These are phyloP conservation scores for Castanopsis chinensis DNA, from an alignment of 306 rosid species.

Conservation along the genomic window DNA sequence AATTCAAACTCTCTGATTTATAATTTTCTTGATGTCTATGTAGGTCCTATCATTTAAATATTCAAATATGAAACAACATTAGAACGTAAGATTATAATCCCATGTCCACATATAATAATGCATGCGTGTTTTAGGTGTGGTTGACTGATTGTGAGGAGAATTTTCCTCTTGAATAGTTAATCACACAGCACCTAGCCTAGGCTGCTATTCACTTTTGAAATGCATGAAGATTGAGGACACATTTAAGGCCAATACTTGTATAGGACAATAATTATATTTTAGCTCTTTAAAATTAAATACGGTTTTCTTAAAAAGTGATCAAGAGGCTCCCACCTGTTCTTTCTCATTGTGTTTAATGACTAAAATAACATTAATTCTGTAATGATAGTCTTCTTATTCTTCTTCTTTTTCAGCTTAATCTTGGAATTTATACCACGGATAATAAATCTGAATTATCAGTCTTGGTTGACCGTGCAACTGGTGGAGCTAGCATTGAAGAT, in stretches of 20 bases:
- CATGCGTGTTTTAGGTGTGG: neutral
- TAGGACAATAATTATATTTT: neutral
- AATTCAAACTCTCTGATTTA: neutral
- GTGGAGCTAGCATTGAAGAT: slow-evolving; percentile 78
- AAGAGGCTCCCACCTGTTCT: neutral
- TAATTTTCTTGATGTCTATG: too few species aligned
- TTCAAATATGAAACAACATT: too few species aligned
- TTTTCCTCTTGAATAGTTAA: neutral
- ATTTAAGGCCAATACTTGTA: neutral
- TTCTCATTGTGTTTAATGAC: neutral
- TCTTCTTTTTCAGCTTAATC: slow-evolving; percentile 59
- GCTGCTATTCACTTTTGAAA: neutral
- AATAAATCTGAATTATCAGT: slow-evolving; percentile 72
- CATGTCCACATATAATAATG: too few species aligned
- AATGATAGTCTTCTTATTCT: neutral
- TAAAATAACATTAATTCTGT: neutral
- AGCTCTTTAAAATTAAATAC: neutral
- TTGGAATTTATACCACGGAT: slow-evolving; percentile 72
- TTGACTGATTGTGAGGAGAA: neutral
- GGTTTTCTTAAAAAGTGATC: too few species aligned
- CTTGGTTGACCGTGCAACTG: slow-evolving; percentile 86
- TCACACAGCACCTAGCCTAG: too few species aligned
- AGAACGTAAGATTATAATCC: too few species aligned
- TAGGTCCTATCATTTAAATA: too few species aligned
- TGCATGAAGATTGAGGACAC: neutral